Evolutionary conservation across 2,329 filamentous ascomycete species (phyloP), one percentile per base, ranked within the genome.

Genomic region (Ceratocystis eucalypticola): DNA sequence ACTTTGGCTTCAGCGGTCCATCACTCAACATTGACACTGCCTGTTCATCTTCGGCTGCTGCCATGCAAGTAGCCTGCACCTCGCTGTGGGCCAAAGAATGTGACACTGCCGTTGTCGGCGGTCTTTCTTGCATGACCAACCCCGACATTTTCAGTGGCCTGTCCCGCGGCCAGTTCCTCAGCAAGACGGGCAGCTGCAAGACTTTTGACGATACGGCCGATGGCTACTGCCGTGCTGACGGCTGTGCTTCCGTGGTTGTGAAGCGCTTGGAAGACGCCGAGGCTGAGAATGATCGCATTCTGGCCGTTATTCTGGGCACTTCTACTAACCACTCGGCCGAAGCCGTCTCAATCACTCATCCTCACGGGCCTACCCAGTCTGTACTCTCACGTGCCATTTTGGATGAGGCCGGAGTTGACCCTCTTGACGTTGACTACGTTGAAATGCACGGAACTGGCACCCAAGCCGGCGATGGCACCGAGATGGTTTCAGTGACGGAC

Each of bases 371-470:
- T 15, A 87, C 88, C 0, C 91, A 95, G 74, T 84, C 88, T 12
- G 79, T 82, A 61, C 77, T 94, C 10, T 93, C 88, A 71, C 82
- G 83, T 66, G 80, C 83, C 48, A 85, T 94, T 33, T 79, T 94
- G 0, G 82, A 87, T 61, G 83, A 88, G 55, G 86, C 88, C 53
- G 86, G 87, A 67, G 81, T 94, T 25, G 86, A 92, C 71, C 87
- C 89, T 1, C 81, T 85, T 63, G 88, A 92, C 69, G 82, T 96
- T 62, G 85, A 85, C 74, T 95, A 93, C 72, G 86, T 96, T 7
- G 91, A 95, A 75, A 91, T 94, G 86, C 90, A 96, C 74, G 91
- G 89, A 15, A 96, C 91, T 2, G 91, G 91, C 41, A 96, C 89
- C 0, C 89, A 94, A 74, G 89, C 88, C 41, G 91, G 89, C 68